A percentile compares a stretch with the other conserved stretches of the same genome.
phyloP scores from a whole-genome alignment of 257 asterid genomes.

The Leptodermis oblonga region DNA sequence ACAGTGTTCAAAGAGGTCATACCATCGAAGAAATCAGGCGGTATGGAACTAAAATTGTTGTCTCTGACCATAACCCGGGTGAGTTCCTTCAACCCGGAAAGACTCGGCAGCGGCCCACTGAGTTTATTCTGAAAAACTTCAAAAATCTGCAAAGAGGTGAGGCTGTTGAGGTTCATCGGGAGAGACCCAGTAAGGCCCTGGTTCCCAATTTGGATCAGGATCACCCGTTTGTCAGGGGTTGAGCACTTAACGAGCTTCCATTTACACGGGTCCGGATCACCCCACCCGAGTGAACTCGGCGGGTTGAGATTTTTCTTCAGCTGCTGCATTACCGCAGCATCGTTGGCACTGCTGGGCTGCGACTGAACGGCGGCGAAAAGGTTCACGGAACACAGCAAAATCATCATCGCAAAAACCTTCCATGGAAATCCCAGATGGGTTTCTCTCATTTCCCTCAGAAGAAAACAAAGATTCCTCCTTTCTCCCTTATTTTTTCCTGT shows the following conservation, averaged over 20 bases:
- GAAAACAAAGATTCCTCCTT: not conserved
- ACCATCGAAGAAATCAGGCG: slow-evolving; percentile 75
- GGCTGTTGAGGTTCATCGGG: slow-evolving; percentile 43
- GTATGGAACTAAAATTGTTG: slow-evolving; percentile 59
- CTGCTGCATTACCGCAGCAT: slow-evolving; percentile 33
- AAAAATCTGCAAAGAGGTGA: slow-evolving; percentile 40
- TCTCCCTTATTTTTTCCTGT: not conserved
- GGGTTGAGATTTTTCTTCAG: slow-evolving; percentile 26
- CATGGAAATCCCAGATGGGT: slow-evolving; percentile 15
- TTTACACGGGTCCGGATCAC: slow-evolving; percentile 20
- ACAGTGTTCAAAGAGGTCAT: slow-evolving; percentile 49
- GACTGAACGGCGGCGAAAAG: slow-evolving; percentile 6
- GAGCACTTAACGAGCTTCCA: slow-evolving; percentile 25
- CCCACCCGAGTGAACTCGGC: slow-evolving; percentile 33
- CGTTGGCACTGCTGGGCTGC: slow-evolving; percentile 21
- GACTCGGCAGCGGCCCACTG: slow-evolving; percentile 62
- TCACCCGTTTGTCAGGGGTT: slow-evolving; percentile 16
- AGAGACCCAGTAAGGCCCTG: slow-evolving; percentile 53
- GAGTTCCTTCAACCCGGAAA: slow-evolving; percentile 51
- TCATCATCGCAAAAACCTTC: not conserved
- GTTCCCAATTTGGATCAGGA: slow-evolving; percentile 64
- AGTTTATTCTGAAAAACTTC: slow-evolving; percentile 54
- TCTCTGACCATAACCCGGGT: slow-evolving; percentile 33
- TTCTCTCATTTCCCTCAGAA: slow-evolving; percentile 17
- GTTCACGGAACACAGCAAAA: slow-evolving; percentile 1